Evolutionary conservation across 352 stramenopile genomes (phyloP), one percentile per base, ranked within the genome.

Genomic region (Pythium rhizo-oryzae): DNA sequence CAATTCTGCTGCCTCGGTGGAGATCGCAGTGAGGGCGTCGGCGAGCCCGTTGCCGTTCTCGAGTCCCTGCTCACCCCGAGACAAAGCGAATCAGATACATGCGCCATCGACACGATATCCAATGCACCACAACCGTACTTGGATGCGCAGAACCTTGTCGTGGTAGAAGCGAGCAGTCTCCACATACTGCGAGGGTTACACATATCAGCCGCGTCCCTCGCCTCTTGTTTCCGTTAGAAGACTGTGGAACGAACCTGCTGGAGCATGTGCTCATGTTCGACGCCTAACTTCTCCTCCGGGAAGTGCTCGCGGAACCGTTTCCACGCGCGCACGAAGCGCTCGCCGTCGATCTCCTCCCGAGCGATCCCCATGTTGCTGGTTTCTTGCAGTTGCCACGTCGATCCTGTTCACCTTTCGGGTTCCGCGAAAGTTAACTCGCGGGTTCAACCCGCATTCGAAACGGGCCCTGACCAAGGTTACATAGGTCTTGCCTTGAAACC

Each of bases 261-360:
- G 6, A 78, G 54, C 46, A 76, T 66, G 21, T 74, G 64, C 8
- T 16, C 49, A 25, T 76, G 63, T 11, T 71, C 54, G 2, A 66
- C 37, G 19, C 44, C 64, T 9, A 69, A 24, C n/a, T 69, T 21
- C 0, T 76, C 58, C 44, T 72, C 70, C 7, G 72, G 70, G 23
- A 75, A 85, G 51, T 82, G 75, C 59, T 70, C 67, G 11, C 75
- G 68, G 30, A 75, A 85, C 47, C 85, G 77, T 62, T 58, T 52
- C 82, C 83, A 93, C 25, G 85, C 83, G 57, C 62, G 67, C 58
- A 91, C 53, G 63, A 93, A 91, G 53, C 85, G 85, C 57, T 80
- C 70, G 56, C 80, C 86, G 63, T 87, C 71, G 12, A 90, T 24
- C 47, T 59, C 19, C 46, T 67, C 52, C n/a, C 37, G 18, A 28